phyloP scores from a whole-genome alignment of 75 land plant genomes.

The Pinus albicaulis region DNA sequence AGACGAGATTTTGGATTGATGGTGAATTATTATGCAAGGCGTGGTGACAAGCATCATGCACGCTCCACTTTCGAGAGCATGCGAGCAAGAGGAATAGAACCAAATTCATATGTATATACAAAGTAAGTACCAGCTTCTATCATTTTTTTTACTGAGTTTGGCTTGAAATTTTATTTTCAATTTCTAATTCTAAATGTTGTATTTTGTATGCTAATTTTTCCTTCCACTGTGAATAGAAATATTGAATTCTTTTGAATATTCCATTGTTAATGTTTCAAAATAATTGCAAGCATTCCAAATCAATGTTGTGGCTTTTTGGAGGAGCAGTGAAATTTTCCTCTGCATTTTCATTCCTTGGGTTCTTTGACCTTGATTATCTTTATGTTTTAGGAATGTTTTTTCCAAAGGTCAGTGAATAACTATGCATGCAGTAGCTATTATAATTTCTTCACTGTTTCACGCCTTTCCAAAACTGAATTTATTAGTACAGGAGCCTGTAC shows the following conservation, averaged over 20 bases:
- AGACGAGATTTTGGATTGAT: conserved; percentile 84
- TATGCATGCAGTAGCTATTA: background rate
- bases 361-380: background rate
- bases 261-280: background rate
- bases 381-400: background rate
- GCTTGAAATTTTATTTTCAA: background rate
- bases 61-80: conserved; percentile 88
- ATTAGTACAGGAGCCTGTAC: background rate
- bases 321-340: background rate
- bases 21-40: conserved; percentile 85
- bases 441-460: background rate
- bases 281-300: background rate
- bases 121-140: conserved; percentile 43
- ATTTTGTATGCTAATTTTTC: background rate
- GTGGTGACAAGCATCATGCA: conserved; percentile 95
- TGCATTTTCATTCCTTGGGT: background rate
- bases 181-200: background rate
- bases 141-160: background rate
- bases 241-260: background rate
- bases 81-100: conserved; percentile 92
- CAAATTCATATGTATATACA: conserved; percentile 77
- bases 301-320: background rate
- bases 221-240: background rate
- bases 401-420: background rate
- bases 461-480: too few relatives aligned